Base-by-base conservation (phyloP, 1,139 yeast genomes). In the Candida glucosophila region DNA sequence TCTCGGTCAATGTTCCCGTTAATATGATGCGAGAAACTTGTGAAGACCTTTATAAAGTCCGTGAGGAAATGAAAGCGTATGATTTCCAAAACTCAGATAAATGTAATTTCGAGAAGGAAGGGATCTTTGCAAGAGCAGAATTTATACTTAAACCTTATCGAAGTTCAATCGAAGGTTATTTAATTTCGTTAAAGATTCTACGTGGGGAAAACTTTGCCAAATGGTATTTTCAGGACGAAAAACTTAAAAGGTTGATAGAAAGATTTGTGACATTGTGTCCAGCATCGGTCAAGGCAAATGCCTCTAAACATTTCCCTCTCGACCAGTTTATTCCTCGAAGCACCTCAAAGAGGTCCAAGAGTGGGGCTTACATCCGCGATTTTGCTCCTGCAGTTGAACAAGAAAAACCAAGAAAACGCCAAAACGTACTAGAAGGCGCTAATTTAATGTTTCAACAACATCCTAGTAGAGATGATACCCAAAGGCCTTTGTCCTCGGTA, bases 61-160 rank as follows among this genome's bases (percentile, higher is more conserved):
- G 26, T 6, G 16, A 14, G 2, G 18, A 20, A 4, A 19, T 26
- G 19, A 20, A 17, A 4, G 24, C 22, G 10, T 33, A 33, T 20
- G 36, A 39, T 22, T 37, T 33, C 18, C 15, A 18, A 4, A 32
- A 32, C 16, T 24, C 29, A 7, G 23, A 26, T 8, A 27, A 24
- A 13, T 37, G 44, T 15, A 30, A 26, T 23, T 23, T 43, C 10
- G 41, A 37, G 11, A 19, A 28, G 7, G 31, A 31, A 12, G 43
- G 42, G 5, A 23, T 41, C 2, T 30, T 43, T 23, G 36, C 37
- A 5, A 29, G 30, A 10, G 26, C 41, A 11, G 28, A 29, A 6
- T 34, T 37, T 14, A 22, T 23, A 9, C 26, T 39, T 14, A 40
- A 36, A 17, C 27, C 22, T n/a, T 39, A 36, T 19, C 29, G 26